Base-by-base conservation (phyloP, 805 yeast genomes). In the Scheffersomyces lignosus region DNA sequence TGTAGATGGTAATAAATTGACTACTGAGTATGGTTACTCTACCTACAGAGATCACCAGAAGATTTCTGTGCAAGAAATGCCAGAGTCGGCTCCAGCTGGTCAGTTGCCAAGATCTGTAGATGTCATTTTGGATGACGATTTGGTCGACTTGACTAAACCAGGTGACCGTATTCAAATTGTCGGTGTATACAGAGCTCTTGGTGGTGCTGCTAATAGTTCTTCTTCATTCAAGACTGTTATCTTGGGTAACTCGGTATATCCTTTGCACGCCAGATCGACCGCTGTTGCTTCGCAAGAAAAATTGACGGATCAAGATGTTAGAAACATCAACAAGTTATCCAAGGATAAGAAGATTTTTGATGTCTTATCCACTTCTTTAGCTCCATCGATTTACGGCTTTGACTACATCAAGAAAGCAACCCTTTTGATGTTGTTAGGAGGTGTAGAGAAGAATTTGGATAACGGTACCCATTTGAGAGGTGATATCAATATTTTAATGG, bases 391-490 rank as follows among this genome's bases (percentile, higher is more conserved):
- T 51, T 93, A 83, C 61, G 98, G 98, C 2, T 91, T 87, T 56
- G 95, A 86, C 25, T 78, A 83, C 54, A 87, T 93, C 57, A 93
- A 93, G 58, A 81, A 84, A 56, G 97, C 98, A 0, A 90, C 93
- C 27, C 66, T 93, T 36, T 71, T 93, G 40, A 87, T 89, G 95
- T 69, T 93, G 37, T 67, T 93, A 39, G 97, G 98, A 35, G 99
- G 99, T 58, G 81, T 83, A 26, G 97, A 93, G 54, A 91, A 91
- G 64, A 91, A 91, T 61, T 71, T 93, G 51, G 91, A 81, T 30
- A 91, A 91, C 54, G 99, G 99, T 6, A 84, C 97, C 4, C 98
- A 93, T 65, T 80, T 93, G 54, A 84, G 99, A 73, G 99, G 99
- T 70, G 99, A 93, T 66, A 91, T 93, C 59, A 93, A 93, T 58